Evolutionary conservation across 2,329 filamentous ascomycete genomes (phyloP), one percentile per base, ranked within the genome.

Genomic region (Curvularia lunata): DNA sequence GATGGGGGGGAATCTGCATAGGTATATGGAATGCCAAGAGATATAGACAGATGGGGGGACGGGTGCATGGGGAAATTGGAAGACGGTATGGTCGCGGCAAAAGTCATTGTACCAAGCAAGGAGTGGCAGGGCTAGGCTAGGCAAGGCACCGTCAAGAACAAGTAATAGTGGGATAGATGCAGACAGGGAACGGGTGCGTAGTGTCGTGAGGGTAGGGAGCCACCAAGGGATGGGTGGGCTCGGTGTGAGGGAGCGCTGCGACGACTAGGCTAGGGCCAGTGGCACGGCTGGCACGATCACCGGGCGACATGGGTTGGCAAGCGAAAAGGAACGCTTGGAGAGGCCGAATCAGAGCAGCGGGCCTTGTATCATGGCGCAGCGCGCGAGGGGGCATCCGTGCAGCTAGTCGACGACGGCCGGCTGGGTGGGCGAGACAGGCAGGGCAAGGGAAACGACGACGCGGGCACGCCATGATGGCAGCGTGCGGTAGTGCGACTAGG

Each of bases 341-440:
- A 66, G 68, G 66, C 52, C 71, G 67, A 76, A 75, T 75, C 69
- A 73, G 64, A 72, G 64, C 67, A 66, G 73, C 73, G 73, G 75
- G 66, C 64, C 62, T 72, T 73, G 75, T 75, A 76, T 72, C 74
- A 76, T 76, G 74, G 75, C 74, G 74, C 75, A 76, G 76, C 73
- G 75, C 75, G 75, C 75, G 75, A 77, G 71, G 69, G 69, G 72
- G 70, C 56, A 73, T 72, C 71, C 70, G 73, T 75, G 75, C 74
- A 67, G 73, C 63, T 65, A 58, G 23, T 6, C 4, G 64, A 71
- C 61, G 66, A 61, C 65, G 67, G 66, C 64, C 61, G 67, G 70
- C 62, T 64, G 10, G 30, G 61, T 41, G 18, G 60, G 65, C 56
- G 62, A 69, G 59, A 64, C 61, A 60, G 46, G 46, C 58, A 59